phyloP scores from a whole-genome alignment of 2,329 filamentous ascomycete genomes.

The Penicillium rolfsii region DNA sequence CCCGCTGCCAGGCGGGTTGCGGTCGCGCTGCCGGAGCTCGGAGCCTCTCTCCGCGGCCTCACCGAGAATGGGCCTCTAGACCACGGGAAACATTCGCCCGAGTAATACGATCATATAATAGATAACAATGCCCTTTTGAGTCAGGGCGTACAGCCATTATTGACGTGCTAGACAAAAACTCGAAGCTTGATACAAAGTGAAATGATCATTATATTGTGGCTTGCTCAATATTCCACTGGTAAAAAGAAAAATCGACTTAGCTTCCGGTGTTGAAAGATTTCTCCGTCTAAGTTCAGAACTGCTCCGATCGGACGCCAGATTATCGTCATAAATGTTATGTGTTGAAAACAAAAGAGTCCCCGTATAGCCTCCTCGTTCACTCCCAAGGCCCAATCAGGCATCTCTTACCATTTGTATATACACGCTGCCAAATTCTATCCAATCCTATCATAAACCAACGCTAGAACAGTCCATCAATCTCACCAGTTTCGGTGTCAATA shows the following conservation, averaged over 20 bases:
- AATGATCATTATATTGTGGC: not conserved
- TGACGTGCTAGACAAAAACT: not conserved
- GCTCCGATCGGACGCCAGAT: conserved; percentile 23
- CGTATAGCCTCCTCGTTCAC: conserved; percentile 7
- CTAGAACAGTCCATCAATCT: conserved; percentile 89
- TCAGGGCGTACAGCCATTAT: not conserved
- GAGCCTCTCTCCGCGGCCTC: conserved; percentile 29
- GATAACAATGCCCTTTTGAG: not conserved
- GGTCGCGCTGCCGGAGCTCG: conserved; percentile 27
- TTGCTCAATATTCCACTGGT: not conserved
- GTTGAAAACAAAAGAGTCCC: conserved; percentile 28
- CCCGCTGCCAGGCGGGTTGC: conserved; percentile 19
- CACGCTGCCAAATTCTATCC: conserved; percentile 16
- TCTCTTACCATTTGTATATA: conserved; percentile 23
- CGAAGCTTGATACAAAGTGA: not conserved
- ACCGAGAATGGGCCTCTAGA: conserved; percentile 18
- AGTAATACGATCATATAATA: conserved; percentile 19
- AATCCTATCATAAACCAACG: not conserved
- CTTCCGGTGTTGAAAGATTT: conserved; percentile 28
- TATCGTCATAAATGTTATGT: conserved; percentile 25
- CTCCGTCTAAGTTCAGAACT: conserved; percentile 18
- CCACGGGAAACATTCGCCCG: conserved; percentile 23
- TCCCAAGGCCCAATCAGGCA: not conserved
- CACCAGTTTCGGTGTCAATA: conserved; percentile 76
- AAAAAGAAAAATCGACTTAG: not conserved